A percentile compares a stretch with the other conserved stretches of the same genome.
These are phyloP conservation scores for Agaricales sp. DNA, from an alignment of 1,284 basidiomycete genomes.

Conservation along the genomic window DNA sequence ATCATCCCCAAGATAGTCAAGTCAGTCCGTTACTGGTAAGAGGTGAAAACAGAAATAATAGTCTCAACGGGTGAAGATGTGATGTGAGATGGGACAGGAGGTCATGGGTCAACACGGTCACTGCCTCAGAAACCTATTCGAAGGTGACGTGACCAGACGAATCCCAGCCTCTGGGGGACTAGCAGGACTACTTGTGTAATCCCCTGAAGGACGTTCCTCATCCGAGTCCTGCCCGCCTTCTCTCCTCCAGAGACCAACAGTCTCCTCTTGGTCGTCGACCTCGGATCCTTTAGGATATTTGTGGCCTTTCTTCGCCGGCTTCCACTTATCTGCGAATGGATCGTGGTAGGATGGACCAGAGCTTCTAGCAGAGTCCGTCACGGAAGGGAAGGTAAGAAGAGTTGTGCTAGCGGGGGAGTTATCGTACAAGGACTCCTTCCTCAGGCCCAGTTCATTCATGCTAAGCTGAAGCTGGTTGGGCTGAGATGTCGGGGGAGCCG, in stretches of 20 bases:
- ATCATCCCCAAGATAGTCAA: too few relatives aligned
- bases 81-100: too few relatives aligned
- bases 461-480: slow-evolving; percentile 21
- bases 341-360: background rate
- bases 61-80: too few relatives aligned
- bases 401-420: slow-evolving; percentile 19
- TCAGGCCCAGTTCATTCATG: slow-evolving; percentile 10
- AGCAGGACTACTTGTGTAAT: background rate
- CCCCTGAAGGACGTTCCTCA: too few relatives aligned
- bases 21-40: too few relatives aligned
- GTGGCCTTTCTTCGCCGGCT: slow-evolving; percentile 22
- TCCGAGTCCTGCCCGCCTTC: slow-evolving; percentile 7
- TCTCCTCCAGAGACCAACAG: slow-evolving; percentile 23
- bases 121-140: background rate
- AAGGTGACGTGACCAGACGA: background rate
- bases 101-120: too few relatives aligned
- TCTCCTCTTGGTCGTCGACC: slow-evolving; percentile 31
- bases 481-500: slow-evolving; percentile 28
- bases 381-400: slow-evolving; percentile 33
- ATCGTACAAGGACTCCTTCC: background rate
- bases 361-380: slow-evolving; percentile 36
- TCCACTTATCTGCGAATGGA: background rate
- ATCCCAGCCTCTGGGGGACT: background rate
- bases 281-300: slow-evolving; percentile 21
- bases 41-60: too few relatives aligned